Percentiles rank a stretch among this genome's conserved stretches.
Conservation (phyloP, 306 rosid species). For the Neltuma alba region DNA sequence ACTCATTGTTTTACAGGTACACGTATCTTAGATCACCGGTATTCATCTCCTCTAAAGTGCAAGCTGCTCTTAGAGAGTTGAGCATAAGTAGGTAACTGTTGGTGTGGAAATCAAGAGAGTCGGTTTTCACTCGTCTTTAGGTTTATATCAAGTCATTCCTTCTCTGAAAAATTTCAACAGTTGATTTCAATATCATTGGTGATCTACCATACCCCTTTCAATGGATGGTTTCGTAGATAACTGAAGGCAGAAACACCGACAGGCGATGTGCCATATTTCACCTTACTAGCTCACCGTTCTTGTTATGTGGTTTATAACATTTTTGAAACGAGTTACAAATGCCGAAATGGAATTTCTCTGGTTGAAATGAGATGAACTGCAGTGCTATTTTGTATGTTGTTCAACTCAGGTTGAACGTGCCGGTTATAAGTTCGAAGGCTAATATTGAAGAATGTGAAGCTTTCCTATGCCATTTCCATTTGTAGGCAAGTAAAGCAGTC, state of each 20-base stretch:
- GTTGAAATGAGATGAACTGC: background rate
- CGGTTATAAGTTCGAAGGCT: background rate
- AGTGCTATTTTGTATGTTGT: background rate
- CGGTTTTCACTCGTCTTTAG: background rate
- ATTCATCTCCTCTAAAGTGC: background rate
- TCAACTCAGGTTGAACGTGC: background rate
- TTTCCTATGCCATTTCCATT: background rate
- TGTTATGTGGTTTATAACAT: background rate
- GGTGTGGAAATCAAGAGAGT: background rate
- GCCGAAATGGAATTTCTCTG: background rate
- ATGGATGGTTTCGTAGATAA: background rate
- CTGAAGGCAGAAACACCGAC: background rate
- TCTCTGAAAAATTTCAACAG: background rate
- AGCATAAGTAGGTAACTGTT: background rate
- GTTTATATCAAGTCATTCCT: background rate
- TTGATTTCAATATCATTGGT: background rate
- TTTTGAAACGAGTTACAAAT: background rate
- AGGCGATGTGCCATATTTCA: background rate
- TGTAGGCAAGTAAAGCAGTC: background rate
- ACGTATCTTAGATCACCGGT: background rate
- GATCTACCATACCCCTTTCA: background rate
- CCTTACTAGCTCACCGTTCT: background rate
- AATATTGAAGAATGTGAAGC: background rate
- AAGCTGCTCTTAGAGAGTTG: background rate
- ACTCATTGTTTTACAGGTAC: background rate